phyloP scores from a whole-genome alignment of 805 yeast genomes.

The Scheffersomyces coipomensis region DNA sequence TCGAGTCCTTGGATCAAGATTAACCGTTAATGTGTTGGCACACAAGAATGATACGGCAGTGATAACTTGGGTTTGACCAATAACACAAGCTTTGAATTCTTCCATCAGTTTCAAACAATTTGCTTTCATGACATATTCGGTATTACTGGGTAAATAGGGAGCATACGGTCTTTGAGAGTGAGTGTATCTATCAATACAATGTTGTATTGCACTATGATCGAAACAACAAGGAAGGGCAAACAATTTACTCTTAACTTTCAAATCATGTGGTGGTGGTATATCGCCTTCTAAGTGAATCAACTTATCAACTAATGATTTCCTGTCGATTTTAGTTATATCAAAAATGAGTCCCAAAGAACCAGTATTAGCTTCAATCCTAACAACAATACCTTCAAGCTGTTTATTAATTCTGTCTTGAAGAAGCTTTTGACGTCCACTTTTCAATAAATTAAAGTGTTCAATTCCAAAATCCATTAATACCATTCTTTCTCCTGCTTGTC shows the following conservation, averaged over 20 bases:
- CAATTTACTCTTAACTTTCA: conserved; percentile 82
- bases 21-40: conserved; percentile 98
- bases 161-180: conserved; percentile 93
- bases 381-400: conserved; percentile 5
- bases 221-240: conserved; percentile 92
- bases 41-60: conserved; percentile 97
- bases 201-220: conserved; percentile 86
- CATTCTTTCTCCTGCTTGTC: conserved; percentile 33
- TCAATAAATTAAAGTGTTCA: conserved; percentile 22
- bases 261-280: conserved; percentile 59
- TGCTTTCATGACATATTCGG: conserved; percentile 87
- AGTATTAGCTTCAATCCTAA: conserved; percentile 4
- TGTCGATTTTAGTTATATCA: conserved; percentile 56
- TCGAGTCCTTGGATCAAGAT: conserved; percentile 94
- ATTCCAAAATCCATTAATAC: conserved; percentile 27
- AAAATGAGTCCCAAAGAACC: conserved; percentile 25
- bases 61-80: conserved; percentile 86
- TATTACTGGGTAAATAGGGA: conserved; percentile 98
- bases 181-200: conserved; percentile 84
- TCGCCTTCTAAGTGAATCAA: conserved; percentile 83
- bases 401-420: conserved; percentile 10
- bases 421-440: conserved; percentile 28
- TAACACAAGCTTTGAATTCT: conserved; percentile 79
- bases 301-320: conserved; percentile 82
- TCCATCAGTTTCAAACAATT: conserved; percentile 76